Percentiles rank a stretch among this genome's conserved stretches.
Conservation (phyloP, 129 eudicot genomes). For the Artemisia argyi region DNA sequence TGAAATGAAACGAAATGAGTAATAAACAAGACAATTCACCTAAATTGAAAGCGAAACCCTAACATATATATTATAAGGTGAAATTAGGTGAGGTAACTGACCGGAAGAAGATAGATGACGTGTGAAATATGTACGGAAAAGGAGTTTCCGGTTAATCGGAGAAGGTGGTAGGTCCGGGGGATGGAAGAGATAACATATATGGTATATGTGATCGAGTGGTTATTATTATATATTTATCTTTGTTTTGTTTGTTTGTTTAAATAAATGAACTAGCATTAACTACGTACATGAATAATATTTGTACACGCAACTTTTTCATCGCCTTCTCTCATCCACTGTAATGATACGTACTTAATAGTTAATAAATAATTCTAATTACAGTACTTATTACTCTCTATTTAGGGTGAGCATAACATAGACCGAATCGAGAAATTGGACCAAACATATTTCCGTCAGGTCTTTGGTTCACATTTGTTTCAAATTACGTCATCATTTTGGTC, state of each 20-base stretch:
- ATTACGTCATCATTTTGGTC: no score
- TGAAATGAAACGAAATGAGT: no score
- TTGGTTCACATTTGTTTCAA: no score
- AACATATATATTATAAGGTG: not conserved
- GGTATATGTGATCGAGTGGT: conserved; percentile 20
- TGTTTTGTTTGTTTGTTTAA: not conserved
- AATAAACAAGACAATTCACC: conserved; percentile 9
- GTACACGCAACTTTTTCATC: conserved; percentile 30
- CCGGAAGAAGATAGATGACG: not conserved
- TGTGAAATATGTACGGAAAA: no score
- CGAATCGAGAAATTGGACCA: no score
- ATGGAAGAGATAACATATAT: conserved; percentile 8
- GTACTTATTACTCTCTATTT: no score
- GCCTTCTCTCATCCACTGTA: conserved; percentile 13
- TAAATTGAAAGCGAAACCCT: conserved; percentile 25
- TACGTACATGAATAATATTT: conserved; percentile 1
- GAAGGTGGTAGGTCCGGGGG: conserved; percentile 15
- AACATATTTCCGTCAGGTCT: no score
- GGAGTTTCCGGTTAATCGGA: conserved; percentile 28
- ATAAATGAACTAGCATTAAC: not conserved
- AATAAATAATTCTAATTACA: no score
- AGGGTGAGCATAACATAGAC: no score
- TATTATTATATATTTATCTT: not conserved
- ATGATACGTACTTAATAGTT: no score
- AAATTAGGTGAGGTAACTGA: conserved; percentile 10